Evolutionary conservation across 371 early-diverging fungal species (phyloP).

Genomic region (Apophysomyces variabilis): DNA sequence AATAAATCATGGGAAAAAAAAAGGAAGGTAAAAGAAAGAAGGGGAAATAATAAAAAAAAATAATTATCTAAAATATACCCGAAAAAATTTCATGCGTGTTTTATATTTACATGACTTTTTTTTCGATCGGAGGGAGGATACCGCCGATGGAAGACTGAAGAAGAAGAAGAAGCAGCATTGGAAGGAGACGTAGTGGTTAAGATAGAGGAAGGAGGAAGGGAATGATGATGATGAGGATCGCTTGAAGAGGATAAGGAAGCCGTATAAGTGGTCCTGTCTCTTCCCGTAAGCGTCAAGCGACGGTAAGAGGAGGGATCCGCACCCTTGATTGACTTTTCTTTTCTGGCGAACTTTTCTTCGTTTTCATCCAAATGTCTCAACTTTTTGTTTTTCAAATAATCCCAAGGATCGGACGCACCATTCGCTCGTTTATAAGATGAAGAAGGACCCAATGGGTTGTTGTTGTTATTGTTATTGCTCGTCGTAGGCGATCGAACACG

Average conservation of each 20-base stretch:
- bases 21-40: neutral
- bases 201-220: no score
- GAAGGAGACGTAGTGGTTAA: no score
- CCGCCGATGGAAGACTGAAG: neutral
- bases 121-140: constrained; percentile 3
- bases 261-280: no score
- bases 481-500: no score
- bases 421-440: neutral
- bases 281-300: no score
- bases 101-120: constrained; percentile 8
- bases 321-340: no score
- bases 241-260: no score
- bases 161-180: neutral
- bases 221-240: no score
- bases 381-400: constrained; percentile 2
- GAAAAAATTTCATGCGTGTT: neutral
- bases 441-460: neutral
- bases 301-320: no score
- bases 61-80: neutral
- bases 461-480: neutral
- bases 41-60: neutral
- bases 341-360: neutral
- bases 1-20: neutral
- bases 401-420: neutral
- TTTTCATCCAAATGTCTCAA: neutral